Evolutionary conservation across 345 rosid genomes (phyloP).

Genomic region (Cardiospermum halicacabum): DNA sequence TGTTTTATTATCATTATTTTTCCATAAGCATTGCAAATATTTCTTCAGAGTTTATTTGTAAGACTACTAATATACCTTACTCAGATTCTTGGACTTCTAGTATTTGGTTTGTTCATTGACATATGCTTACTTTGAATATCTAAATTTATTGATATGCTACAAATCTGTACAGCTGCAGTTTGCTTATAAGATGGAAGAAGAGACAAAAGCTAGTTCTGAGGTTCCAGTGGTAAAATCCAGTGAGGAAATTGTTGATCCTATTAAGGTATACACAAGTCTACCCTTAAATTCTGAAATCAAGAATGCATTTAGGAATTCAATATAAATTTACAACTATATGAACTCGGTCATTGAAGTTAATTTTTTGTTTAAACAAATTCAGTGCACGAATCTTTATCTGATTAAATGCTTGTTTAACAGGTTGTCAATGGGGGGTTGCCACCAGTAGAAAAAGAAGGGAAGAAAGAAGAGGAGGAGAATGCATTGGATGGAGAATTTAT

Average conservation of each 20-base stretch:
- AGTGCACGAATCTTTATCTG: too few relatives aligned
- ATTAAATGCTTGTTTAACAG: slow-evolving; percentile 36
- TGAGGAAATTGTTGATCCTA: slow-evolving; percentile 31
- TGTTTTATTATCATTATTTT: too few relatives aligned
- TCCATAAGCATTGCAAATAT: too few relatives aligned
- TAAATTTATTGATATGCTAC: slow-evolving; percentile 14
- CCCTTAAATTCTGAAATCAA: slow-evolving; percentile 3
- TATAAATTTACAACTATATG: too few relatives aligned
- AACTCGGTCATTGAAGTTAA: too few relatives aligned
- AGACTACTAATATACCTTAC: too few relatives aligned
- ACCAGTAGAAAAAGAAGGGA: slow-evolving; percentile 38
- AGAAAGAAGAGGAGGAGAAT: slow-evolving; percentile 79
- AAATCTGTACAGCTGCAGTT: neutral
- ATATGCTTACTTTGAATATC: slow-evolving; percentile 13
- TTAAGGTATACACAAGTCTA: slow-evolving; percentile 40
- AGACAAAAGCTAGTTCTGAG: slow-evolving; percentile 42
- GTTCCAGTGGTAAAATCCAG: slow-evolving; percentile 44
- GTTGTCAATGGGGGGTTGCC: slow-evolving; percentile 44
- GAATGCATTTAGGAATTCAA: neutral
- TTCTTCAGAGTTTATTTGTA: too few relatives aligned
- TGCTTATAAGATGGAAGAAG: slow-evolving; percentile 54
- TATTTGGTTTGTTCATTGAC: neutral
- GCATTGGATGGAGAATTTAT: slow-evolving; percentile 77
- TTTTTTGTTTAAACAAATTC: too few relatives aligned
- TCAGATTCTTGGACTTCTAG: too few relatives aligned